phyloP scores from a whole-genome alignment of 306 rosid species.

The Quercus variabilis region DNA sequence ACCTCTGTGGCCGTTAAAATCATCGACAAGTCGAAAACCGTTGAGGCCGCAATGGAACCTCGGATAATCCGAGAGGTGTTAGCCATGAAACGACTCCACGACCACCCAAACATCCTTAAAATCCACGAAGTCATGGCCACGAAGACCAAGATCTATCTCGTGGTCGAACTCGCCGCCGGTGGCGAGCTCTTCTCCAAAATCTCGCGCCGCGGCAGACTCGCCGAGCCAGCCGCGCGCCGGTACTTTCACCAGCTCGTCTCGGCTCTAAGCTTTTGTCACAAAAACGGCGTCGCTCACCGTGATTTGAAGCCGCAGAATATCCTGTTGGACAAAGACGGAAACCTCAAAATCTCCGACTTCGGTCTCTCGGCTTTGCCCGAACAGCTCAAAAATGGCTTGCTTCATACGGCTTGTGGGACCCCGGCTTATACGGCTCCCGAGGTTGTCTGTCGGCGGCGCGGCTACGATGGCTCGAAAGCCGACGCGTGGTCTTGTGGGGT shows the following conservation, averaged over 20 bases:
- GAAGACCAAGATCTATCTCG: slow-evolving; percentile 72
- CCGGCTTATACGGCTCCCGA: slow-evolving; percentile 93
- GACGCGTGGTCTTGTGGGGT: slow-evolving; percentile 97
- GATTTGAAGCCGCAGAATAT: slow-evolving; percentile 92
- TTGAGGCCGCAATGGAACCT: slow-evolving; percentile 66
- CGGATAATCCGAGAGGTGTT: slow-evolving; percentile 68
- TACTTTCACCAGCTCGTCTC: slow-evolving; percentile 81
- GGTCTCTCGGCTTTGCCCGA: slow-evolving; percentile 91
- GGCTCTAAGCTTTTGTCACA: slow-evolving; percentile 72
- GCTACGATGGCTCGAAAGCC: slow-evolving; percentile 78
- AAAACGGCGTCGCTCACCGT: slow-evolving; percentile 77
- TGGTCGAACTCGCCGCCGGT: slow-evolving; percentile 78
- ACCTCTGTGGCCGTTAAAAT: slow-evolving; percentile 67
- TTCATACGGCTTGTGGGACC: slow-evolving; percentile 90
- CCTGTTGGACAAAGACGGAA: slow-evolving; percentile 58
- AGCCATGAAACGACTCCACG: slow-evolving; percentile 84
- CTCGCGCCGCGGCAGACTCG: slow-evolving; percentile 41
- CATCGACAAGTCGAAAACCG: slow-evolving; percentile 65
- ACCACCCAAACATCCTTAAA: slow-evolving; percentile 67
- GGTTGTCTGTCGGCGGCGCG: slow-evolving; percentile 50
- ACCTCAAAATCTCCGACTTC: slow-evolving; percentile 77
- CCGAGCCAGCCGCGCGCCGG: slow-evolving; percentile 49
- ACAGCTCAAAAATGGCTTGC: slow-evolving; percentile 61
- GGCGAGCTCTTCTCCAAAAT: slow-evolving; percentile 75
- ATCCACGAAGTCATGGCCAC: slow-evolving; percentile 90